phyloP scores from a whole-genome alignment of 2,329 filamentous ascomycete genomes.

The Thielaviopsis musarum region DNA sequence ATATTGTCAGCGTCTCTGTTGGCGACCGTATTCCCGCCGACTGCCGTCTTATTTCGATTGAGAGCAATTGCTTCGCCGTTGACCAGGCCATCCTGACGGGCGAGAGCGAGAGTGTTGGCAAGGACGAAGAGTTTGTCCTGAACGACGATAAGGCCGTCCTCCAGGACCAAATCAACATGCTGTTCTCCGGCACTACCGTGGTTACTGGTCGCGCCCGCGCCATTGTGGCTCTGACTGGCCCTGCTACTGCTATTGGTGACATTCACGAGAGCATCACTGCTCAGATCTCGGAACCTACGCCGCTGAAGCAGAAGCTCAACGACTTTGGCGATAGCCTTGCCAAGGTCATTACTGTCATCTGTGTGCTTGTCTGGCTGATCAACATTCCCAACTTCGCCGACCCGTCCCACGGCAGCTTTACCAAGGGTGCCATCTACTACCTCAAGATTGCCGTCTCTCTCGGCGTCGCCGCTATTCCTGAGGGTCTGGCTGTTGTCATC shows the following conservation, averaged over 20 bases:
- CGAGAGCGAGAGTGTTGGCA: constrained; percentile 92
- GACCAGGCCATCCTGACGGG: constrained; percentile 96
- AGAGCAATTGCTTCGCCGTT: constrained; percentile 93
- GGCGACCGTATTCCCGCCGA: constrained; percentile 91
- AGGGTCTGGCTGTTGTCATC: constrained; percentile 93
- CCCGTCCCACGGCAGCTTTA: constrained; percentile 79
- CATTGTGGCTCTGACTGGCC: constrained; percentile 76
- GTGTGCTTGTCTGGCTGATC: constrained; percentile 92
- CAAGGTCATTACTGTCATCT: constrained; percentile 97
- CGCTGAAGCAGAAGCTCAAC: constrained; percentile 95
- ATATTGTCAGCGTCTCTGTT: constrained; percentile 73
- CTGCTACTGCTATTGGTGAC: constrained; percentile 86
- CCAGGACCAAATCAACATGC: constrained; percentile 94
- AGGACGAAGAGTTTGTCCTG: constrained; percentile 51
- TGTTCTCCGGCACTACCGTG: constrained; percentile 96
- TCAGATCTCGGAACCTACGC: constrained; percentile 94
- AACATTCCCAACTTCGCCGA: constrained; percentile 97
- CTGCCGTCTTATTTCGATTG: constrained; percentile 73
- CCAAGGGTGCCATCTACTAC: constrained; percentile 98
- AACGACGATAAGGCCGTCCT: constrained; percentile 74
- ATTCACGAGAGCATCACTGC: constrained; percentile 98
- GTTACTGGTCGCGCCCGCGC: constrained; percentile 87
- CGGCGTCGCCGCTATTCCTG: constrained; percentile 91
- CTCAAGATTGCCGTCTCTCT: constrained; percentile 98
- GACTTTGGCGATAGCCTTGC: constrained; percentile 92